These are phyloP conservation scores for Ascochyta rabiei DNA, from an alignment of 2,329 filamentous ascomycete species.

Conservation along the genomic window DNA sequence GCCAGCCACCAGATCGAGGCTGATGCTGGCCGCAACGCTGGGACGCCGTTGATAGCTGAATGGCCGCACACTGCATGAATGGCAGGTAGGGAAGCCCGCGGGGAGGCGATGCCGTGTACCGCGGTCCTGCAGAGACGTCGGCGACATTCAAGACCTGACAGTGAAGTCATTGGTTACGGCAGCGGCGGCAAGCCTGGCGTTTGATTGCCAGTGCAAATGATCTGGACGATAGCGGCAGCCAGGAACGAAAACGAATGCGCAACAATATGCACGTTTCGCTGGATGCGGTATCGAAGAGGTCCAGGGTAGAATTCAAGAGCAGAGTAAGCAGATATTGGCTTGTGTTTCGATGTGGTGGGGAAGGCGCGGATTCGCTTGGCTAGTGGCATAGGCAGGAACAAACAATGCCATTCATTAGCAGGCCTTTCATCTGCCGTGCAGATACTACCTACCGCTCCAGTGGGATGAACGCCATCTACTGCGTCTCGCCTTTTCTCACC, in stretches of 20 bases:
- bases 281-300: conserved; percentile 15
- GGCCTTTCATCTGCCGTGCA: conserved; percentile 7
- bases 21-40: conserved; percentile 23
- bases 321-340: conserved; percentile 6
- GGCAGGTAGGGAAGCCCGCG: conserved; percentile 9
- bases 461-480: conserved; percentile 16
- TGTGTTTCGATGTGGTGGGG: conserved; percentile 18
- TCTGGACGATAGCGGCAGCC: conserved; percentile 13
- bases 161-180: conserved; percentile 19
- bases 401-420: conserved; percentile 16
- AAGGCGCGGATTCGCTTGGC: conserved; percentile 16
- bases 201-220: conserved; percentile 11
- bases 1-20: conserved; percentile 20
- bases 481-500: neutral
- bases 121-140: conserved; percentile 18
- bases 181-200: conserved; percentile 21
- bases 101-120: conserved; percentile 9
- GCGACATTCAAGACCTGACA: conserved; percentile 20
- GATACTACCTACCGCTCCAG: conserved; percentile 12
- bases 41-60: conserved; percentile 25
- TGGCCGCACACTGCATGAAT: neutral
- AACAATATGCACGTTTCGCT: conserved; percentile 15
- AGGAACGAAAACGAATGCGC: conserved; percentile 16
- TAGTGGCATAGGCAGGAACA: conserved; percentile 12
- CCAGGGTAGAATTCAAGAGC: conserved; percentile 3